Percentiles rank a stretch among this genome's conserved stretches.
Conservation (phyloP, 306 rosid species). For the Medicago truncatula region DNA sequence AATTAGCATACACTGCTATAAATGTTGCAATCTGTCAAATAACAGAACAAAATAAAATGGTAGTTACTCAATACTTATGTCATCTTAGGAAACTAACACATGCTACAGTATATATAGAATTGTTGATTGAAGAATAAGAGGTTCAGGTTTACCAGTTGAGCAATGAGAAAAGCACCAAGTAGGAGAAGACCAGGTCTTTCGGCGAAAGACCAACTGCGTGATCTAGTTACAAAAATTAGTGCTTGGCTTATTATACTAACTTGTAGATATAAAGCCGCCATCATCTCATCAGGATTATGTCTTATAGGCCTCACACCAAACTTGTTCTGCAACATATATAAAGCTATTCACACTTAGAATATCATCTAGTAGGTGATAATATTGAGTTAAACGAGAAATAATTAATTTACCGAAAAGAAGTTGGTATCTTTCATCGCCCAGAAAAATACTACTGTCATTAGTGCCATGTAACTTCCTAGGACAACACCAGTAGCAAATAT, state of each 20-base stretch:
- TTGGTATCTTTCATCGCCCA: slow-evolving; percentile 70
- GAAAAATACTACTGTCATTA: slow-evolving; percentile 91
- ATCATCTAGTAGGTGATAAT: background rate
- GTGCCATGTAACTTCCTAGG: slow-evolving; percentile 90
- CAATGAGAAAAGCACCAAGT: slow-evolving; percentile 70
- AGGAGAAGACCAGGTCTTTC: slow-evolving; percentile 94
- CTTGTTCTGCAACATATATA: slow-evolving; percentile 56
- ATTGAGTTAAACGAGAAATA: background rate
- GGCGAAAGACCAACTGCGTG: slow-evolving; percentile 81
- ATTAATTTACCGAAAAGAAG: slow-evolving; percentile 71
- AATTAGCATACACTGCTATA: slow-evolving; percentile 84
- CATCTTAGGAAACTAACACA: background rate
- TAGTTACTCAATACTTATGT: background rate
- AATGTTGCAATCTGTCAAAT: slow-evolving; percentile 78
- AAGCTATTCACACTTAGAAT: slow-evolving; percentile 24
- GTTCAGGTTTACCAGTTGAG: slow-evolving; percentile 79
- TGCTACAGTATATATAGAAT: background rate
- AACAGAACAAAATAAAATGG: slow-evolving; percentile 11
- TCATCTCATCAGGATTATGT: slow-evolving; percentile 48
- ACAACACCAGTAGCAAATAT: slow-evolving; percentile 94
- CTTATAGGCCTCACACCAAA: slow-evolving; percentile 61
- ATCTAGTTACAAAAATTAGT: slow-evolving; percentile 89
- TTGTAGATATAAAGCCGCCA: slow-evolving; percentile 96
- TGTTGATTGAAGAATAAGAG: slow-evolving; percentile 18
- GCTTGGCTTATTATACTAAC: slow-evolving; percentile 98